phyloP scores from a whole-genome alignment of 2,329 filamentous ascomycete species.

The Aspergillus brasiliensis region DNA sequence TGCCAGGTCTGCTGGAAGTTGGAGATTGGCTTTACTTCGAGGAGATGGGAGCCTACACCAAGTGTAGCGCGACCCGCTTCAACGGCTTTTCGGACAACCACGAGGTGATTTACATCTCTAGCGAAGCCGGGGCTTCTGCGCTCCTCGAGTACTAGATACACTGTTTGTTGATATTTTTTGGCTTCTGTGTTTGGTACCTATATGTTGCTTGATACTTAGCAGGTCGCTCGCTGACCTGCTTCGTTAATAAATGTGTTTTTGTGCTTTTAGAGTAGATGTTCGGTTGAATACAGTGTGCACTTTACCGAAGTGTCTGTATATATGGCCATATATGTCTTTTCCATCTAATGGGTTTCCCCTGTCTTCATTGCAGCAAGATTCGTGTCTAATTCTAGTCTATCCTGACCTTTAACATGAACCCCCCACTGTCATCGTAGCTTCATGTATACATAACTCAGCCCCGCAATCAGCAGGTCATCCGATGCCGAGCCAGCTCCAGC shows the following conservation, averaged over 20 bases:
- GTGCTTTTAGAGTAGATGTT: conserved; percentile 12
- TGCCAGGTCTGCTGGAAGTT: conserved; percentile 77
- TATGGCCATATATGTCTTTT: neutral
- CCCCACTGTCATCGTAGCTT: neutral
- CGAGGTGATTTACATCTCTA: conserved; percentile 91
- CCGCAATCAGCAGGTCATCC: neutral
- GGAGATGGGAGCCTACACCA: conserved; percentile 98
- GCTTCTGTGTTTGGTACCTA: conserved; percentile 3
- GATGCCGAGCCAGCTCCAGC: neutral
- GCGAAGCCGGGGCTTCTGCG: conserved; percentile 81
- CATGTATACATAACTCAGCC: neutral
- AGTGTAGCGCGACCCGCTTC: conserved; percentile 96
- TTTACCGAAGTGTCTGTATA: neutral
- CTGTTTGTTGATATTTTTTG: conserved; percentile 10
- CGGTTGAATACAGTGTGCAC: neutral
- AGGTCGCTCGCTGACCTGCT: neutral
- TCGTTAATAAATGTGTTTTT: neutral
- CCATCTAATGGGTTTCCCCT: conserved; percentile 5
- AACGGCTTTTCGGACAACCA: conserved; percentile 94
- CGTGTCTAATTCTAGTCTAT: neutral
- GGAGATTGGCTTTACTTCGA: conserved; percentile 99
- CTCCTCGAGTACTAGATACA: conserved; percentile 57
- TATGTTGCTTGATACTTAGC: neutral
- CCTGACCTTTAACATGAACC: neutral
- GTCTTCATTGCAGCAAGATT: neutral